Evolutionary conservation across 768 basidiomycete genomes (phyloP), one percentile per base, ranked within the genome.

Genomic region (Boletus coccyginus): DNA sequence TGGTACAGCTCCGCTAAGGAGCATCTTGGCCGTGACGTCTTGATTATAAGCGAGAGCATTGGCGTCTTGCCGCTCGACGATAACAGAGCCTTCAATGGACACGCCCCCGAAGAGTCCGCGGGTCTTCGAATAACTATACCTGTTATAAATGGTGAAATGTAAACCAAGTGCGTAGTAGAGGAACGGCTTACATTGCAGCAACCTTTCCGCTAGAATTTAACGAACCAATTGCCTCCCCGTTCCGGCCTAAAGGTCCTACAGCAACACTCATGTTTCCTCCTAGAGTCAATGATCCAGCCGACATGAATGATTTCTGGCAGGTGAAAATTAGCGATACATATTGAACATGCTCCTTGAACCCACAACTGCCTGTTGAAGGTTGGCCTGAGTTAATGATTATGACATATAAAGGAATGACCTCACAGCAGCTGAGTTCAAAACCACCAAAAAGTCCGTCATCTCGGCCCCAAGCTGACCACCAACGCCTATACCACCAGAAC

Each of bases 21-120:
- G 82, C 68, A 87, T 80, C 68, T 87, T 88, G 3, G 79, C 87
- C 1, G 87, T 85, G 17, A 94, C 90, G 52, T 87, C 80, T 3
- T 83, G 80, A 40, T 69, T 68, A 66, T 97, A 97, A 3, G 95
- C 95, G 47, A 86, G 78, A 2, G 83, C 76, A 67, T 97, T 98
- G 10, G 94, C 92, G 70, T 99, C 96, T 66, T 94, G 90, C 39
- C 96, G 84, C 72, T 97, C 96, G 16, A 97, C 81, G 56, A 98
- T 94, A 49, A 97, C 86, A 1, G 90, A 91, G 13, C 94, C 94
- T 75, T 92, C 90, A 12, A 92, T 70, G 17, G 91, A 93, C 12
- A 97, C 79, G 7, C 96, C 96, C 32, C 96, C 95, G 58, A 97
- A 98, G 4, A 98, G 81, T 21, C 96, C 96, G 52, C 90, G 84